Percentiles rank a stretch among this genome's conserved stretches.
Conservation (phyloP, 352 stramenopile genomes). For the Globisporangium apiculatum region DNA sequence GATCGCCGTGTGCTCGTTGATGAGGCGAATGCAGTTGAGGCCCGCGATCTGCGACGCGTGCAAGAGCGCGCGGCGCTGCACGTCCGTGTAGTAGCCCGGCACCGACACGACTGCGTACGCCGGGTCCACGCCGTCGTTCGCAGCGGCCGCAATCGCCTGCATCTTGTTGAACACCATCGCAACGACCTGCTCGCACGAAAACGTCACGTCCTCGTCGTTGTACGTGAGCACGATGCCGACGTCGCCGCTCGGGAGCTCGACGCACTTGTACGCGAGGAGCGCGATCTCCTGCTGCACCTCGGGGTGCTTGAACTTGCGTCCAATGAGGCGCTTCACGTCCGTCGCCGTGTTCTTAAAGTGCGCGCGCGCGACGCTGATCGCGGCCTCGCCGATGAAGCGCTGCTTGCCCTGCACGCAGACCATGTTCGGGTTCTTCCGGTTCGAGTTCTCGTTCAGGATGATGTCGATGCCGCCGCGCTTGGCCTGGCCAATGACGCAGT, state of each 20-base stretch:
- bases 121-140: constrained; percentile 85
- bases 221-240: constrained; percentile 91
- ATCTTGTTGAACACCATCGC: constrained; percentile 98
- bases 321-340: constrained; percentile 96
- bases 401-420: constrained; percentile 87
- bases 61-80: constrained; percentile 94
- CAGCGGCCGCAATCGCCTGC: constrained; percentile 89
- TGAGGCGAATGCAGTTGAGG: constrained; percentile 95
- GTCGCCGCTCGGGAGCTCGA: constrained; percentile 83
- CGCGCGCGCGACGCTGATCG: constrained; percentile 86
- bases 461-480: constrained; percentile 97
- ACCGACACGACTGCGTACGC: constrained; percentile 94
- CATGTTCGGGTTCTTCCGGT: constrained; percentile 96
- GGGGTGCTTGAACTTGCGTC: constrained; percentile 94
- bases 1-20: constrained; percentile 97
- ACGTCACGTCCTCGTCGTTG: constrained; percentile 85
- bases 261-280: constrained; percentile 87
- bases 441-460: constrained; percentile 99
- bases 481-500: constrained; percentile 94
- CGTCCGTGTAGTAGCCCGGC: constrained; percentile 97
- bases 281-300: constrained; percentile 95
- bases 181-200: constrained; percentile 94
- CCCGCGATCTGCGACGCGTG: constrained; percentile 91
- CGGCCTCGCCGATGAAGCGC: constrained; percentile 91
- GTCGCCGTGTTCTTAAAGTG: constrained; percentile 99